These are phyloP conservation scores for Kandelia obovata DNA, from an alignment of 345 rosid genomes.

Conservation along the genomic window DNA sequence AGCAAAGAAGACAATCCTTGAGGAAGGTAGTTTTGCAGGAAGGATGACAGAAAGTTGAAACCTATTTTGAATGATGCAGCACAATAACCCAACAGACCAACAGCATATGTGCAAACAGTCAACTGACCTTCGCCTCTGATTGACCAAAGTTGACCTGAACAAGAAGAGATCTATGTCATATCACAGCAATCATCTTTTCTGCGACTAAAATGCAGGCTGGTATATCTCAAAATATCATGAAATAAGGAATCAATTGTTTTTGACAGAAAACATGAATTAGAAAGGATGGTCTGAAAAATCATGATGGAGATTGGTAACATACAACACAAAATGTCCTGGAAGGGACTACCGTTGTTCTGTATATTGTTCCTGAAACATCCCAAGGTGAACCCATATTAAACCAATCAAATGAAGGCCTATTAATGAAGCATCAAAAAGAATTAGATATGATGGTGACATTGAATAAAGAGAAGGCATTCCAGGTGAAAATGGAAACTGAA, in stretches of 20 bases:
- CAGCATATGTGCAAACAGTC: not conserved
- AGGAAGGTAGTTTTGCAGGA: not conserved
- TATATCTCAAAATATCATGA: not conserved
- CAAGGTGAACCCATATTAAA: constrained; percentile 4
- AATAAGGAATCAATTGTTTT: not conserved
- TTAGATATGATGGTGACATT: not conserved
- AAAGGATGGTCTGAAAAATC: not conserved
- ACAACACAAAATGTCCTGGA: constrained; percentile 89
- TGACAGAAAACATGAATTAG: not conserved
- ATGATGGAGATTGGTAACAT: constrained; percentile 25
- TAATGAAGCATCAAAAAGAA: not conserved
- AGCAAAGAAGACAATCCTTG: too few species aligned
- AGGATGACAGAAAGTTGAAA: not conserved
- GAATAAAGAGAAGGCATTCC: constrained; percentile 1
- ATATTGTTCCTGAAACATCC: constrained; percentile 79
- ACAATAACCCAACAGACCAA: constrained; percentile 7
- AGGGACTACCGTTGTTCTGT: constrained; percentile 76
- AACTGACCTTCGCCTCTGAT: constrained; percentile 84
- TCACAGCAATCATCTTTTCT: constrained; percentile 8
- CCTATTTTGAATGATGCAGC: not conserved
- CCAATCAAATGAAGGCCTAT: constrained; percentile 18
- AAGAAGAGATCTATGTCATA: constrained; percentile 19
- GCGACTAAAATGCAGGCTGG: not conserved
- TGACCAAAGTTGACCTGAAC: constrained; percentile 86
- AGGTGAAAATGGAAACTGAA: constrained; percentile 3